Percentiles rank a stretch among this genome's conserved stretches.
These are phyloP conservation scores for Phytophthora chlamydospora DNA, from an alignment of 352 stramenopile species.

Conservation along the genomic window DNA sequence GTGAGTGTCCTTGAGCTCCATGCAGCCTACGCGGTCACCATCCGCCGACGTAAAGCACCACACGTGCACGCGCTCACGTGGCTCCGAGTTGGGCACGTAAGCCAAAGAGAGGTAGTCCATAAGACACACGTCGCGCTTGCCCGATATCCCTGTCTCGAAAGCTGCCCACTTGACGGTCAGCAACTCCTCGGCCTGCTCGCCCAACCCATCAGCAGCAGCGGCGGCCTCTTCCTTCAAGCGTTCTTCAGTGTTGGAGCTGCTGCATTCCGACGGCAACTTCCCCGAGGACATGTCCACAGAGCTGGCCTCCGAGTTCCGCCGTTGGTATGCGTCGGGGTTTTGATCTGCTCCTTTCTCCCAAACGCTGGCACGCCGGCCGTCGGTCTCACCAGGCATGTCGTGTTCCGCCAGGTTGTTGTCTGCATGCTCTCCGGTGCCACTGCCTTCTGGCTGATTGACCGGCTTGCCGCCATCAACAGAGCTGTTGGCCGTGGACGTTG, in stretches of 20 bases:
- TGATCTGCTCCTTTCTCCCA: conserved; percentile 27
- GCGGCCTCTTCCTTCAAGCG: conserved; percentile 35
- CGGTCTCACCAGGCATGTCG: conserved; percentile 11
- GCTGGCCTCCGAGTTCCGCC: conserved; percentile 35
- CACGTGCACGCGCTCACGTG: conserved; percentile 60
- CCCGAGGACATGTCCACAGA: conserved; percentile 31
- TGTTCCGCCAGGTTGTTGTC: conserved; percentile 35
- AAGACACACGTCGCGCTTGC: conserved; percentile 73
- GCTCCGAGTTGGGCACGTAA: conserved; percentile 64
- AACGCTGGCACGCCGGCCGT: conserved; percentile 30
- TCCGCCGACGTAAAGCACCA: conserved; percentile 83
- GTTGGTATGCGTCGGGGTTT: conserved; percentile 7
- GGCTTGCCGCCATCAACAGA: conserved; percentile 5
- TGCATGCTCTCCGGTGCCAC: conserved; percentile 20
- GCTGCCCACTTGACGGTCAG: conserved; percentile 82
- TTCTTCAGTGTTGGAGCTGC: conserved; percentile 30
- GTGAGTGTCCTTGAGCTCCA: conserved; percentile 79
- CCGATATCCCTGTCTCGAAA: conserved; percentile 62
- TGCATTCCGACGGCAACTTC: conserved; percentile 28
- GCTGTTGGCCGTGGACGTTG: conserved; percentile 11
- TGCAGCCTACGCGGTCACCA: conserved; percentile 79
- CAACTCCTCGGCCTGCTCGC: conserved; percentile 55
- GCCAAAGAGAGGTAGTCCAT: conserved; percentile 76
- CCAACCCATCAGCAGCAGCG: conserved; percentile 26
- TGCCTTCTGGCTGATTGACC: conserved; percentile 33